Base-by-base conservation (phyloP, 805 yeast species). In the Komagataella pastoris region DNA sequence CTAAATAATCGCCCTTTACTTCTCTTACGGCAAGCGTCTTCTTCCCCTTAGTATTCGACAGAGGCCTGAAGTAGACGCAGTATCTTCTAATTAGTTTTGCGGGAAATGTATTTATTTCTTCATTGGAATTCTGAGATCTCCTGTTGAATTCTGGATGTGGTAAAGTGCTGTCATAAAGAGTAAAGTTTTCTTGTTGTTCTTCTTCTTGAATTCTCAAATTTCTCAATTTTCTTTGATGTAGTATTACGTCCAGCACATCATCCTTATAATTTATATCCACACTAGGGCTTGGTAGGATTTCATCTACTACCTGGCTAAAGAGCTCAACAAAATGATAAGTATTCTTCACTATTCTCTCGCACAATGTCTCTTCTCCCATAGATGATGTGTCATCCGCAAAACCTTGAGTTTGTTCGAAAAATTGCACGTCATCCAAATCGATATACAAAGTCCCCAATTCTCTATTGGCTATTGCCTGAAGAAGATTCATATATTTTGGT, bases 181-280 rank as follows among this genome's bases (percentile, higher is more conserved):
- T 54, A 18, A 61, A 60, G 17, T 60, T 56, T 60, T 84, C 89
- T 55, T 81, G 83, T 49, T 77, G 73, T 58, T 78, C 75, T 59
- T 85, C 93, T 55, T 79, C 81, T 52, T 79, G 79, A 43, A 81
- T 72, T 55, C 91, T 77, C 58, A 79, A 79, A 65, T 91, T 91
- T 62, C 96, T 77, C 63, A 88, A 77, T 60, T 77, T 80, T 65
- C 99, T 79, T 71, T 93, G 98, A 62, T 88, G 90, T 57, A 90
- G 73, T 52, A 93, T 88, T 53, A 93, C 95, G 62, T 93, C 99
- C 56, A 93, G 70, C 10, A 93, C 98, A 58, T 88, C 96, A 64
- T 88, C 97, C 57, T 81, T 80, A 63, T 85, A 87, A 47, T 81
- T 71, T 50, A 91, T 73, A 54, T 86, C 90, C 49, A 75, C 79